Evolutionary conservation across 805 yeast genomes (phyloP).

Genomic region (Pichia exigua): DNA sequence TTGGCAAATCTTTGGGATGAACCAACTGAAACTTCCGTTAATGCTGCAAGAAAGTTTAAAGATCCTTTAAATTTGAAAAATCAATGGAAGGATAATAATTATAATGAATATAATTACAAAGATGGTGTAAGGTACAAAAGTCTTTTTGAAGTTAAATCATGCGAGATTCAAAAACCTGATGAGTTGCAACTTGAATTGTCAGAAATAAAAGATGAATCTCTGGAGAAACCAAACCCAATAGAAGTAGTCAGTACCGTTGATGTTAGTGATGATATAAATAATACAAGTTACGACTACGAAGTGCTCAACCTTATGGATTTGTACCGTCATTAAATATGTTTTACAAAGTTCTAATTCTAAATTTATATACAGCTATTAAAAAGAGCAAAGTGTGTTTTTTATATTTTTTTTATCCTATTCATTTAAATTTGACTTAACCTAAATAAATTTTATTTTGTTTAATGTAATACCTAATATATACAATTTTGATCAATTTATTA

Average conservation of each 20-base stretch:
- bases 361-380: background rate
- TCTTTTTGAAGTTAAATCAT: background rate
- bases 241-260: slow-evolving; percentile 8
- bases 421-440: too few relatives aligned
- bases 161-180: slow-evolving; percentile 4
- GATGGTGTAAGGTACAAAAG: background rate
- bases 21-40: background rate
- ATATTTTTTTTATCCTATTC: background rate
- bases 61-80: slow-evolving; percentile 22
- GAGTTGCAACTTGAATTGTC: slow-evolving; percentile 23
- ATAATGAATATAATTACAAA: background rate
- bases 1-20: slow-evolving; percentile 21
- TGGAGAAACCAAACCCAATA: slow-evolving; percentile 5
- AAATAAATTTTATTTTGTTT: too few relatives aligned
- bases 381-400: background rate
- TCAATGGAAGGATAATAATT: slow-evolving; percentile 6
- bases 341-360: background rate
- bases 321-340: background rate
- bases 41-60: slow-evolving; percentile 7
- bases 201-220: slow-evolving; percentile 10
- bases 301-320: background rate
- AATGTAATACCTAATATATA: background rate
- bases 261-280: background rate
- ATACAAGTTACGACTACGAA: background rate
- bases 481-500: background rate